phyloP scores from a whole-genome alignment of 2,329 filamentous ascomycete species.

The Lecanosticta acicola region DNA sequence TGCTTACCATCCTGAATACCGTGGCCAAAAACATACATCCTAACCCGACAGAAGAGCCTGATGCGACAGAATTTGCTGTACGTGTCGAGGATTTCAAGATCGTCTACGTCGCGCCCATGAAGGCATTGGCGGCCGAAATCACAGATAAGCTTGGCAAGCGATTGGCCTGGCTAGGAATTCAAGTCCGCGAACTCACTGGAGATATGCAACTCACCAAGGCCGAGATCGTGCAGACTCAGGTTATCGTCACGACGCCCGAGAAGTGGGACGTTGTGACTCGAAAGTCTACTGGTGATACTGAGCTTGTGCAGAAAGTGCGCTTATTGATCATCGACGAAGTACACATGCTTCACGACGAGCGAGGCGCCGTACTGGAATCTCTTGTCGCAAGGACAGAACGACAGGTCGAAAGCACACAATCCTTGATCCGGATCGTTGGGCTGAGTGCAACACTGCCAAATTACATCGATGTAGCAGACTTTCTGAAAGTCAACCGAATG shows the following conservation, averaged over 20 bases:
- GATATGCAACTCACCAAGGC: constrained; percentile 98
- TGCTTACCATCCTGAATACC: constrained; percentile 90
- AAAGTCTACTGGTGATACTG: constrained; percentile 94
- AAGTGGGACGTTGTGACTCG: constrained; percentile 99
- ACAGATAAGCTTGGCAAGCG: constrained; percentile 90
- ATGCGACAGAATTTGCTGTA: constrained; percentile 74
- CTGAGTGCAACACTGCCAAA: constrained; percentile 94
- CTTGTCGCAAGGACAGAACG: constrained; percentile 90
- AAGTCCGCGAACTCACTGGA: constrained; percentile 88
- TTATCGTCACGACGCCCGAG: constrained; percentile 97
- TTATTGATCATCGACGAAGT: constrained; percentile 97
- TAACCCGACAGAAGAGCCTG: constrained; percentile 67
- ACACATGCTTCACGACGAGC: constrained; percentile 97
- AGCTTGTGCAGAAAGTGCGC: constrained; percentile 93
- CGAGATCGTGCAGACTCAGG: constrained; percentile 92
- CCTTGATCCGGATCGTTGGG: constrained; percentile 90
- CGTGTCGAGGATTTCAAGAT: constrained; percentile 89
- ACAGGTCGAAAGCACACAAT: constrained; percentile 97
- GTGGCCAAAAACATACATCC: constrained; percentile 80
- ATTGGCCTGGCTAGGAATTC: constrained; percentile 86
- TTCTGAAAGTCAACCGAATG: constrained; percentile 89
- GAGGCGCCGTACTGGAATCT: constrained; percentile 91
- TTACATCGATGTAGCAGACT: constrained; percentile 93
- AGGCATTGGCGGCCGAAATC: constrained; percentile 91
- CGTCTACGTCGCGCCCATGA: constrained; percentile 98